phyloP scores from a whole-genome alignment of 1,284 basidiomycete species.

The Fomes fomentarius region DNA sequence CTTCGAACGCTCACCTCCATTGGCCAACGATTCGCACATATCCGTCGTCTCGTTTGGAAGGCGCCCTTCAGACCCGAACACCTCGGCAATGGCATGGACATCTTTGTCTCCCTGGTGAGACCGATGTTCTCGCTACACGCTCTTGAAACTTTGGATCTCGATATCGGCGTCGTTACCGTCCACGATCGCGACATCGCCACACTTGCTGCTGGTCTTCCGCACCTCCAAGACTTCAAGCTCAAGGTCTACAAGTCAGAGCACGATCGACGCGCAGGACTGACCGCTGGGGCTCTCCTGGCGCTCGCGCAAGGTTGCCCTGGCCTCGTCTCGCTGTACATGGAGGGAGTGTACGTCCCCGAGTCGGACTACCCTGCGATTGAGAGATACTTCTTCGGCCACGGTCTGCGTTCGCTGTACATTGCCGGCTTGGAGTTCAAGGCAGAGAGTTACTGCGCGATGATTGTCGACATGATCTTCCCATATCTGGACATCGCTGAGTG shows the following conservation, averaged over 20 bases:
- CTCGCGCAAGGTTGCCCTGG: not conserved
- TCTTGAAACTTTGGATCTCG: not conserved
- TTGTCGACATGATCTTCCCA: constrained; percentile 11
- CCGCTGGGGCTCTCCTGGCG: not conserved
- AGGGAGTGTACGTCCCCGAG: not conserved
- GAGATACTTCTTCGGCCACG: not conserved
- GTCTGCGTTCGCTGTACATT: not conserved
- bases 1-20: not conserved
- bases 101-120: not conserved
- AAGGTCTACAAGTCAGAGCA: not conserved
- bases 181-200: not conserved
- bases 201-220: not conserved
- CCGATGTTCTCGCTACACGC: not conserved
- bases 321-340: not conserved
- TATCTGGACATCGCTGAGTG: constrained; percentile 1
- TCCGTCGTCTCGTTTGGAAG: not conserved
- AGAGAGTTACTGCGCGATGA: not conserved
- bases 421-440: not conserved
- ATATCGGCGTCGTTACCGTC: not conserved
- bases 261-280: not conserved
- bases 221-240: not conserved
- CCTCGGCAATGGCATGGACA: not conserved
- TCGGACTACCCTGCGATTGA: not conserved
- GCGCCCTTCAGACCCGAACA: not conserved
- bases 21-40: not conserved